Evolutionary conservation across 1,139 yeast species (phyloP), one percentile per base, ranked within the genome.

Genomic region (Spencermartinsiella ligniputridi): DNA sequence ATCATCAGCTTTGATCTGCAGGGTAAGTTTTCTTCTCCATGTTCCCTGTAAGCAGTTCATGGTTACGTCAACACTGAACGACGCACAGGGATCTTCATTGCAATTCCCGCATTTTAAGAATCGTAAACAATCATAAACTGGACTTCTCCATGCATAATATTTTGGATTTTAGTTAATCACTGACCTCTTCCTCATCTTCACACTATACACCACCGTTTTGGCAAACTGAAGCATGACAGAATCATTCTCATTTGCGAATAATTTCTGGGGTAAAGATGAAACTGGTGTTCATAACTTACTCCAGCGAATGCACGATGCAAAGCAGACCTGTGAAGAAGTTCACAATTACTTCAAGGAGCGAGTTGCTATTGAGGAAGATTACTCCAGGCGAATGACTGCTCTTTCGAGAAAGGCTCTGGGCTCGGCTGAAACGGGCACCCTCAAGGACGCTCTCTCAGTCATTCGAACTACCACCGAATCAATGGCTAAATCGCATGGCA

Each of bases 301-400:
- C 46, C 70, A 67, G 48, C 71, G 76, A 47, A 70, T 78, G 66
- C 71, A 71, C 53, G 72, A 75, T 44, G 72, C 78, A n/a, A 70
- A 70, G 35, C 69, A 63, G 35, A 71, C 76, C 1, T 65, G 72
- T 47, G 76, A 74, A 35, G 78, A 73, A 44, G 51, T 75, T 13
- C 60, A 63, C 35, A 43, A 52, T 1, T 74, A 68, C 50, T 72
- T 70, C 58, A 69, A 63, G 42, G 79, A 74, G 47, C 61, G 74
- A 38, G 68, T 76, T 2, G 68, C 74, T 6, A 74, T 88, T 34
- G 96, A 88, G 56, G 83, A 79, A 50, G 96, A 88, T 17, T 85
- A 85, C 58, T 68, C 80, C 39, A 74, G 76, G 49, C 72, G 71
- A 50, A 61, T 83, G 51, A 71, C 67, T 75, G 63, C 68, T 21